Conservation (phyloP, 305 asterid genomes). For the Fraxinus platypoda region DNA sequence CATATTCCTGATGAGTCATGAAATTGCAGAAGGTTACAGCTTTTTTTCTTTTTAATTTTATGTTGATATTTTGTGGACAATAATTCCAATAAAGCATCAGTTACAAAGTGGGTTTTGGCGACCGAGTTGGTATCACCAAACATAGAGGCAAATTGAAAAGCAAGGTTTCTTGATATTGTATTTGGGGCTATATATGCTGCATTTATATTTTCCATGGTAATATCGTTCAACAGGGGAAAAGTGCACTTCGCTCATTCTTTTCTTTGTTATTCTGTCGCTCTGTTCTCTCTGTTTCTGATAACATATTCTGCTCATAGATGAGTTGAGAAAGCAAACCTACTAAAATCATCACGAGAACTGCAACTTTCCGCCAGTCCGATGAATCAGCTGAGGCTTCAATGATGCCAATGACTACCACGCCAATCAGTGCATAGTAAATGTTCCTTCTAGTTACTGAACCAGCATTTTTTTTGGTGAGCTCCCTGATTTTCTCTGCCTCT, state of each 20-base stretch:
- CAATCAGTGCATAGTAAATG: slow-evolving; percentile 64
- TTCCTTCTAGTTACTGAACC: slow-evolving; percentile 63
- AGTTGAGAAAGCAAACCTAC: slow-evolving; percentile 75
- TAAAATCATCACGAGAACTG: slow-evolving; percentile 65
- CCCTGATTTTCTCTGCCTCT: slow-evolving; percentile 56
- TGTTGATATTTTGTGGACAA: slow-evolving; percentile 12
- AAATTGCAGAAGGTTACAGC: slow-evolving; percentile 14
- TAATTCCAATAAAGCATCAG: not conserved
- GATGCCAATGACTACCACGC: slow-evolving; percentile 58
- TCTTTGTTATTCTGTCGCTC: slow-evolving; percentile 40
- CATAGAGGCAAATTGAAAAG: not conserved
- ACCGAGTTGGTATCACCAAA: not conserved
- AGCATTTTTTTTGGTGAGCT: slow-evolving; percentile 49
- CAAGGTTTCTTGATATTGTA: slow-evolving; percentile 3
- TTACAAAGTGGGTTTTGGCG: not conserved
- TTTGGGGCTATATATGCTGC: not conserved
- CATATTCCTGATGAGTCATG: not conserved
- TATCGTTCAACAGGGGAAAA: slow-evolving; percentile 6
- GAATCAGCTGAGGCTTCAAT: slow-evolving; percentile 53
- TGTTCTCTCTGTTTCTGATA: slow-evolving; percentile 41
- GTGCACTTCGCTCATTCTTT: slow-evolving; percentile 30
- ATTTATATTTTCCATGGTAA: slow-evolving; percentile 11
- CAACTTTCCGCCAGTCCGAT: slow-evolving; percentile 61
- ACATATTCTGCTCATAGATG: slow-evolving; percentile 65
- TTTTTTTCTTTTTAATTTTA: not conserved